Percentiles rank a stretch among this genome's conserved stretches.
phyloP scores from a whole-genome alignment of 140 eudicot genomes.

The Stevia rebaudiana region DNA sequence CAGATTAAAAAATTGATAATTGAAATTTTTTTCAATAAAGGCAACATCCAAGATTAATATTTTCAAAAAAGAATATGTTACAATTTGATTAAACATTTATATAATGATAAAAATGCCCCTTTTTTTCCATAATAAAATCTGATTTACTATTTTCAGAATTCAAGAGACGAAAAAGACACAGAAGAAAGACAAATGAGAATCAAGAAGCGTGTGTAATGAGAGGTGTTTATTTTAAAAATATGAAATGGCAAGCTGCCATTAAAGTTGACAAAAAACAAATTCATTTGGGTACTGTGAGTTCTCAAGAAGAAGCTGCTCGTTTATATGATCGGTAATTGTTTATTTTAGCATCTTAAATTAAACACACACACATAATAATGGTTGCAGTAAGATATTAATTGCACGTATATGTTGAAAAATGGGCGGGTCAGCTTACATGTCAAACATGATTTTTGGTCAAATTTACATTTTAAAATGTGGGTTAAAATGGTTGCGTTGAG shows the following conservation, averaged over 20 bases:
- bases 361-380: neutral
- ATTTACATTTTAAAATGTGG: neutral
- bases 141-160: conserved; percentile 38
- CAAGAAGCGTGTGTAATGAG: conserved; percentile 73
- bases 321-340: conserved; percentile 79
- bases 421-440: neutral
- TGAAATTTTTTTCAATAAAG: neutral
- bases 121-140: neutral
- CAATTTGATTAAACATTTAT: neutral
- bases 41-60: neutral
- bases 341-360: neutral
- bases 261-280: conserved; percentile 96
- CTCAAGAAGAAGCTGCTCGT: conserved; percentile 94
- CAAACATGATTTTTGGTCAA: neutral
- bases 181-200: conserved; percentile 61
- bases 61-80: neutral
- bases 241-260: conserved; percentile 99
- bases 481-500: neutral
- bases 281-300: conserved; percentile 86
- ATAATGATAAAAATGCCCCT: too few relatives aligned
- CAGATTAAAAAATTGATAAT: neutral
- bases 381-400: neutral
- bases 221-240: conserved; percentile 92
- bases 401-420: neutral
- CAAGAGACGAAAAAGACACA: conserved; percentile 71